These are phyloP conservation scores for Yarrowia sp. DNA, from an alignment of 805 yeast genomes.

Conservation along the genomic window DNA sequence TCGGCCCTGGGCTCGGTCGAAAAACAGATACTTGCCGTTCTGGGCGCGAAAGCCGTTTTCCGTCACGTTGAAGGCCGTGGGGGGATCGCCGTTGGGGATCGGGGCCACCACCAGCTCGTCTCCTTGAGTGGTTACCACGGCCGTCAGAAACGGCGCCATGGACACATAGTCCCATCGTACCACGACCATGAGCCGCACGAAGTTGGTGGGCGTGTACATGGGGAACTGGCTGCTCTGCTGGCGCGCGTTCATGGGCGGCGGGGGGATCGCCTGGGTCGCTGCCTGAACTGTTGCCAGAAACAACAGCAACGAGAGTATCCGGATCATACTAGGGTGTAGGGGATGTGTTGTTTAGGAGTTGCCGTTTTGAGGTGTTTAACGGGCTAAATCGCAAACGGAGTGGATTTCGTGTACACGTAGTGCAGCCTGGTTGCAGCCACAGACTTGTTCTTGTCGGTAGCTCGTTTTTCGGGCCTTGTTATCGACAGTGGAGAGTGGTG, in stretches of 20 bases:
- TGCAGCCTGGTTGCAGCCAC: too few species aligned
- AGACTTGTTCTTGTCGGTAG: too few species aligned
- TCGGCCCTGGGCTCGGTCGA: neutral
- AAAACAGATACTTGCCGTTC: constrained; percentile 13
- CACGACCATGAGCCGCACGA: constrained; percentile 27
- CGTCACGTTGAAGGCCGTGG: constrained; percentile 32
- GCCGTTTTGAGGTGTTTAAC: too few species aligned
- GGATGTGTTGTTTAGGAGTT: too few species aligned
- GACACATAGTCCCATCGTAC: neutral
- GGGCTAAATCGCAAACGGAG: too few species aligned
- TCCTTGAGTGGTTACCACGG: constrained; percentile 11
- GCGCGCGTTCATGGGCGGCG: too few species aligned
- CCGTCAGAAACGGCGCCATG: neutral
- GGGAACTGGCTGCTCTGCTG: neutral
- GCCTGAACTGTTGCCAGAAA: too few species aligned
- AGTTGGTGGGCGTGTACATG: neutral
- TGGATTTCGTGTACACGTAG: too few species aligned
- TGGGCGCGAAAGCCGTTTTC: constrained; percentile 13
- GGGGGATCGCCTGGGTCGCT: neutral
- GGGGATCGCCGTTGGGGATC: constrained; percentile 30
- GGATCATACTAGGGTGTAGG: too few species aligned
- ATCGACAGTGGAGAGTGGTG: neutral
- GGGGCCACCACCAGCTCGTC: constrained; percentile 22
- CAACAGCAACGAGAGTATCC: too few species aligned
- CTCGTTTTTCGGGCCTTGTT: too few species aligned